Conservation (phyloP, 2,329 filamentous ascomycete genomes). For the Hypoxylon rubiginosum region DNA sequence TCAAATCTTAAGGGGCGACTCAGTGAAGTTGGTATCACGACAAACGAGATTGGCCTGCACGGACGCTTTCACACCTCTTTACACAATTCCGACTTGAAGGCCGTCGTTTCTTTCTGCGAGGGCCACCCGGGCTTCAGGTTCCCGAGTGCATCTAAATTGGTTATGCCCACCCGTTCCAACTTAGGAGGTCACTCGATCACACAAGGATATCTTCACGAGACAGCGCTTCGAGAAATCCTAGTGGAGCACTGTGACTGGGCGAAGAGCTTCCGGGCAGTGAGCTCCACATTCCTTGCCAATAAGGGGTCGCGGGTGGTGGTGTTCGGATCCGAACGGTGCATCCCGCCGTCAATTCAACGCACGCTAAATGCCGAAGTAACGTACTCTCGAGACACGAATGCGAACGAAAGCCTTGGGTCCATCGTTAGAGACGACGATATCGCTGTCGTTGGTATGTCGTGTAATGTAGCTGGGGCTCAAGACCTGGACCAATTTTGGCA, state of each 20-base stretch:
- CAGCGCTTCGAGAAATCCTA: conserved; percentile 12
- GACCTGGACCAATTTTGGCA: conserved; percentile 34
- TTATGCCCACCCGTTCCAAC: conserved; percentile 2
- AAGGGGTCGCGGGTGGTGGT: conserved; percentile 1
- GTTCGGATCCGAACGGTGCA: conserved; percentile 17
- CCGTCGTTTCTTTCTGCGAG: conserved; percentile 13
- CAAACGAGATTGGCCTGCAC: conserved; percentile 8
- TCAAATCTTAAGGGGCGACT: not conserved
- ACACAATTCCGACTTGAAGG: not conserved
- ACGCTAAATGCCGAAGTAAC: not conserved
- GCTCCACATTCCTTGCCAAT: not conserved
- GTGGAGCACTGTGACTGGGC: conserved; percentile 17
- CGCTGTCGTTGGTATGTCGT: conserved; percentile 27
- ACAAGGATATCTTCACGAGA: conserved; percentile 6
- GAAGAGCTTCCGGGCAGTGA: not conserved
- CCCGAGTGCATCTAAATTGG: conserved; percentile 1
- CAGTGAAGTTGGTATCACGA: conserved; percentile 6
- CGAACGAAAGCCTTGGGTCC: not conserved
- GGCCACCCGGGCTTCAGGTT: conserved; percentile 6
- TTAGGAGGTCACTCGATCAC: not conserved
- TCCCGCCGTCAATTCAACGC: conserved; percentile 12
- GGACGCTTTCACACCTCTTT: conserved; percentile 10
- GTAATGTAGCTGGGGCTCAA: conserved; percentile 21
- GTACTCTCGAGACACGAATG: not conserved
- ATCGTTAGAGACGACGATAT: conserved; percentile 11